Evolutionary conservation across 164 flowering plant species (phyloP), one percentile per base, ranked within the genome.

Genomic region (Malania oleifera): DNA sequence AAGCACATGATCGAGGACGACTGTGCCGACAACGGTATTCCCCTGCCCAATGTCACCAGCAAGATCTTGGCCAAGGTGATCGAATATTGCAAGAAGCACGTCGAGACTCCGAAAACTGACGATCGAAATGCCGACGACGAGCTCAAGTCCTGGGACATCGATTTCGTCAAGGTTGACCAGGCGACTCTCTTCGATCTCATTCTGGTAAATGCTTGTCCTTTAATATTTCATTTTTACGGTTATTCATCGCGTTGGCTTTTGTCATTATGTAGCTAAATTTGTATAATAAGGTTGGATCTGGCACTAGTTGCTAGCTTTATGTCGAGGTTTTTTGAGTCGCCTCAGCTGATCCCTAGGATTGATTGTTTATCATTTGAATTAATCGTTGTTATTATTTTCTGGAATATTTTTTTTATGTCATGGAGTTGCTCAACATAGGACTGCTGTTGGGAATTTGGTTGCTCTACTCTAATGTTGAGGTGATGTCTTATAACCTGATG

Each of bases 151-250:
- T 85, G 84, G 80, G 86, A 85, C 27, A 63, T 73, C 15, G 84
- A 80, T 41, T 85, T 82, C 53, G 78, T 80, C 51, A 76, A 74
- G 52, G 86, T 82, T n/a, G 91, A 82, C 39, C 81, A 75, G 72
- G 67, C 62, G 17, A 77, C 84, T 14, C 80, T 82, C 13, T 79
- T 75, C 46, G 84, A 80, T 52, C 82, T 85, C 43, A 77, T 82
- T 54, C 52, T 80, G 82, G 91, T 79, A 10, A 29, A 62, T 11
- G 1, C 31, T 70, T 35, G 18, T 39, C 27, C 20, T 31, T 29
- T 25, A 28, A 1, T 18, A 1, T 7, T 11, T 31, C 0, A n/a
- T 18, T 7, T n/a, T 52, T 7, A 8, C 14, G 9, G 39, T 2
- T n/a, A 27, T 56, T 3, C 4, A 17, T 9, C 17, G 28, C 37